Evolutionary conservation across 129 eudicot species (phyloP).

Genomic region (Chrysanthemum makinoi): DNA sequence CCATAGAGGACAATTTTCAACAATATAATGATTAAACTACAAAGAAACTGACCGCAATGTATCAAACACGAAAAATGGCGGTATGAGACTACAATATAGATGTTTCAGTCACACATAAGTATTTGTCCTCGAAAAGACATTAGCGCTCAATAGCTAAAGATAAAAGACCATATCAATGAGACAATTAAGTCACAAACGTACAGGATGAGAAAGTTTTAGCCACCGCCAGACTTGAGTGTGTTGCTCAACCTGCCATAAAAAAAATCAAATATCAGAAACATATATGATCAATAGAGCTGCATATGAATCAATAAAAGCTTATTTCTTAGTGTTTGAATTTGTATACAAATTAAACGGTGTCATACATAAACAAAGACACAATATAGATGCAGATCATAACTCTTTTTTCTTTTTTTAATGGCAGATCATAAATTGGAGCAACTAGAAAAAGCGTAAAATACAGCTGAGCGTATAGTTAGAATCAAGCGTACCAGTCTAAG

Average conservation of each 20-base stretch:
- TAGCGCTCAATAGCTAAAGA: slow-evolving; percentile 5
- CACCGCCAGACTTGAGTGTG: slow-evolving; percentile 85
- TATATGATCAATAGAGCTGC: too few relatives aligned
- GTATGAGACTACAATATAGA: slow-evolving; percentile 24
- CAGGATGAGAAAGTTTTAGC: slow-evolving; percentile 33
- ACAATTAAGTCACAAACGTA: slow-evolving; percentile 22
- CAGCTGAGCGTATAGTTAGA: background rate
- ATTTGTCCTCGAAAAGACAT: slow-evolving; percentile 30
- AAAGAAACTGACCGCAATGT: background rate
- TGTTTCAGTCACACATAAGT: slow-evolving; percentile 25
- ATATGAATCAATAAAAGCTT: background rate
- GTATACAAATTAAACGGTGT: background rate
- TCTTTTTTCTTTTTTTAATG: background rate
- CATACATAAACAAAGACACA: background rate
- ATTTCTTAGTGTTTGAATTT: background rate
- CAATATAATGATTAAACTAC: slow-evolving; percentile 17
- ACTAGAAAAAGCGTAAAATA: slow-evolving; percentile 1
- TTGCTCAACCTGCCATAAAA: slow-evolving; percentile 67
- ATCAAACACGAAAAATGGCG: slow-evolving; percentile 26
- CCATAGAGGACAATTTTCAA: slow-evolving; percentile 1
- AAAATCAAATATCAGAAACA: too few relatives aligned
- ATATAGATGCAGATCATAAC: too few relatives aligned
- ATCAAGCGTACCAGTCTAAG: slow-evolving; percentile 13
- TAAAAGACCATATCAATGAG: slow-evolving; percentile 11
- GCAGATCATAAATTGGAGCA: background rate